Percentiles rank a stretch among this genome's conserved stretches.
These are phyloP conservation scores for Penicillium digitatum DNA, from an alignment of 2,329 filamentous ascomycete genomes.

Conservation along the genomic window DNA sequence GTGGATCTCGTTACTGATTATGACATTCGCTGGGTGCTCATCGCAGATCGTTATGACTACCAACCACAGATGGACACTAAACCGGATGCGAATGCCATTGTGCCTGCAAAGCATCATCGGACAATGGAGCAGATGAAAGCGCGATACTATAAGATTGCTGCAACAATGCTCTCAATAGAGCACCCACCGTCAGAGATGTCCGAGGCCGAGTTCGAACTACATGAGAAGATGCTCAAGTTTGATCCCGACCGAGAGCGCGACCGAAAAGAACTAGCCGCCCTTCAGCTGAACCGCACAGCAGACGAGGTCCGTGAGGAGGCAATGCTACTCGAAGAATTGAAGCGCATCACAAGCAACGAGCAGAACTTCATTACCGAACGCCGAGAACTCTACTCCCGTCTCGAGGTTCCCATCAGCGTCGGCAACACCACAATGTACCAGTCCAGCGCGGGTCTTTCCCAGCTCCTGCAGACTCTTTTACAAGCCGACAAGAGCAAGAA, in stretches of 20 bases:
- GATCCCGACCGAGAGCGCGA: conserved; percentile 72
- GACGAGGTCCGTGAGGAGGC: conserved; percentile 93
- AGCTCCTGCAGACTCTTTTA: conserved; percentile 77
- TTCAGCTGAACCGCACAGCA: conserved; percentile 70
- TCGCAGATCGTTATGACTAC: conserved; percentile 88
- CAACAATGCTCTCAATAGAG: conserved; percentile 73
- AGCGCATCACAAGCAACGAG: conserved; percentile 82
- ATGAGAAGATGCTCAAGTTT: conserved; percentile 83
- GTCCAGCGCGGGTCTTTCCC: conserved; percentile 72
- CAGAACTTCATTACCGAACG: conserved; percentile 84
- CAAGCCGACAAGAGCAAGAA: conserved; percentile 86
- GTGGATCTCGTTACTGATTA: conserved; percentile 70
- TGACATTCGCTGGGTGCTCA: conserved; percentile 84
- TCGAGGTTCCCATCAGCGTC: conserved; percentile 74
- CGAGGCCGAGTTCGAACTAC: conserved; percentile 71
- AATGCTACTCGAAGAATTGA: conserved; percentile 80
- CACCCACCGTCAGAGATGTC: conserved; percentile 85
- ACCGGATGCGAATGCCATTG: conserved; percentile 32
- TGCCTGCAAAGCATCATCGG: conserved; percentile 49
- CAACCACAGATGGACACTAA: conserved; percentile 32
- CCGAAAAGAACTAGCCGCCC: conserved; percentile 79
- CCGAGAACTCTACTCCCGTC: conserved; percentile 76
- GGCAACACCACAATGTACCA: conserved; percentile 72
- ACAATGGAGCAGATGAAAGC: conserved; percentile 87
- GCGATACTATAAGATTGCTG: conserved; percentile 82